These are phyloP conservation scores for Termitomyces sp. DNA, from an alignment of 768 basidiomycete genomes.

Conservation along the genomic window DNA sequence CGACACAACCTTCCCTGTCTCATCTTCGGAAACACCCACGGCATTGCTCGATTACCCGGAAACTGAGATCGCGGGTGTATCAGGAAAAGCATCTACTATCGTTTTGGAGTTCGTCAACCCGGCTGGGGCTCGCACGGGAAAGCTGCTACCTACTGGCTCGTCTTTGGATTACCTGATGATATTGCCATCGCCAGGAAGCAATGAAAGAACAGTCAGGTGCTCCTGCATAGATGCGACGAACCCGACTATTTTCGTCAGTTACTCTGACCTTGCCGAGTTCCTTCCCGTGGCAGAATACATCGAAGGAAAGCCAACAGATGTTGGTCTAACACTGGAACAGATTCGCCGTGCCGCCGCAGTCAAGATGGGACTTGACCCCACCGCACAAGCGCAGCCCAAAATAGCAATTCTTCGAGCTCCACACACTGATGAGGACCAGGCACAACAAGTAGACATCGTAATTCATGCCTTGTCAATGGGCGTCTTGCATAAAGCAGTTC, in stretches of 20 bases:
- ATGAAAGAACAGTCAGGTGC: slow-evolving; percentile 23
- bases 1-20: slow-evolving; percentile 64
- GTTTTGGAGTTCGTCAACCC: slow-evolving; percentile 62
- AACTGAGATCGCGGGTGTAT: slow-evolving; percentile 60
- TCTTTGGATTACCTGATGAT: slow-evolving; percentile 39
- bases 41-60: slow-evolving; percentile 46
- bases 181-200: slow-evolving; percentile 8
- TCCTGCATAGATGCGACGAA: slow-evolving; percentile 73
- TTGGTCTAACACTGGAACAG: slow-evolving; percentile 35
- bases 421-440: slow-evolving; percentile 14
- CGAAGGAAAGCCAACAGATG: slow-evolving; percentile 19
- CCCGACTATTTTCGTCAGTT: slow-evolving; percentile 59
- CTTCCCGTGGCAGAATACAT: slow-evolving; percentile 35
- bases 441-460: slow-evolving; percentile 38
- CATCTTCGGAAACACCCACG: slow-evolving; percentile 11
- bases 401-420: slow-evolving; percentile 50
- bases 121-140: slow-evolving; percentile 64
- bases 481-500: slow-evolving; percentile 62
- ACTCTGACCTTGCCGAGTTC: slow-evolving; percentile 32
- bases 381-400: slow-evolving; percentile 64
- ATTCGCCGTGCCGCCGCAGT: slow-evolving; percentile 51
- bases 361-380: slow-evolving; percentile 60
- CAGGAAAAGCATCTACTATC: slow-evolving; percentile 60
- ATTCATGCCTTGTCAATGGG: slow-evolving; percentile 69
- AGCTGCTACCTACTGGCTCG: slow-evolving; percentile 57